Evolutionary conservation across 352 stramenopile genomes (phyloP).

Genomic region (Pythium vanterpoolii): DNA sequence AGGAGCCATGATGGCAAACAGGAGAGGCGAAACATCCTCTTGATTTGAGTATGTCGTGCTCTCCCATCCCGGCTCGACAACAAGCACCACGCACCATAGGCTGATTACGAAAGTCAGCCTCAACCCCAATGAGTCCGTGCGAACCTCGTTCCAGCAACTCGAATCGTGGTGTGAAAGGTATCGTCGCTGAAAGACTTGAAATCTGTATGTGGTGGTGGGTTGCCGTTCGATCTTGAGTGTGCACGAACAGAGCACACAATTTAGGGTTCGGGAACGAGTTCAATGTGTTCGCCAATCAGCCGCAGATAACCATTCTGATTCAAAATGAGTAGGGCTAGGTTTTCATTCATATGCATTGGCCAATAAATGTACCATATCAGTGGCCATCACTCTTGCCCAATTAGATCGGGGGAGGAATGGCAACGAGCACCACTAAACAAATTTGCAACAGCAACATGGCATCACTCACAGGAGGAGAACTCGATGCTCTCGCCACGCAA

Average conservation of each 20-base stretch:
- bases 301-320: not conserved
- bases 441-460: not conserved
- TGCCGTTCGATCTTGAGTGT: too few relatives aligned
- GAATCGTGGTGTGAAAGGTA: conserved; percentile 5
- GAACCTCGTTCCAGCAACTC: not conserved
- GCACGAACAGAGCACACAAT: too few relatives aligned
- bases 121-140: conserved; percentile 3
- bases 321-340: not conserved
- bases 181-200: conserved; percentile 10
- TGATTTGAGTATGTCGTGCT: not conserved
- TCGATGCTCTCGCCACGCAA: conserved; percentile 49
- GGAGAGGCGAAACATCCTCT: conserved; percentile 8
- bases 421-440: conserved; percentile 15
- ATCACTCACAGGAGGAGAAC: conserved; percentile 22
- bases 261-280: conserved; percentile 1
- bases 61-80: not conserved
- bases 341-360: not conserved
- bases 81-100: conserved; percentile 3
- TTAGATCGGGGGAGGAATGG: conserved; percentile 15
- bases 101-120: not conserved
- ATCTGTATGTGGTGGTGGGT: conserved; percentile 2
- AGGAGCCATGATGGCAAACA: conserved; percentile 5
- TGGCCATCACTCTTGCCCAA: conserved; percentile 22
- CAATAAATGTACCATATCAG: not conserved
- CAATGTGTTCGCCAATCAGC: not conserved